phyloP scores from a whole-genome alignment of 2,329 filamentous ascomycete species.

The Trichocomaceae sp. region DNA sequence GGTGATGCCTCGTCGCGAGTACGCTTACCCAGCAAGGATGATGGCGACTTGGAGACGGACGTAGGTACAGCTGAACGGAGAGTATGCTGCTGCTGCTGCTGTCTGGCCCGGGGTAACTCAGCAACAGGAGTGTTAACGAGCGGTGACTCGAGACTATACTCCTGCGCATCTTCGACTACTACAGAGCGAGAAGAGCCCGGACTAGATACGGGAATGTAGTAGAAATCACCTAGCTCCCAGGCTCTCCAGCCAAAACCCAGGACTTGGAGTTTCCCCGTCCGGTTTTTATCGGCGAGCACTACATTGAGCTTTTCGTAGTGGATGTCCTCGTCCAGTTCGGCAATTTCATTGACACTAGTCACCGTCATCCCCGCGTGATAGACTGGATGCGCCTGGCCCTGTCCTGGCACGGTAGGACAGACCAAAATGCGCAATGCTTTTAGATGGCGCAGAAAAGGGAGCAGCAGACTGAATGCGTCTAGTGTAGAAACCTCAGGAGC shows the following conservation, averaged over 20 bases:
- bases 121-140: too few relatives aligned
- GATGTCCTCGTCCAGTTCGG: slow-evolving; percentile 32
- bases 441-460: slow-evolving; percentile 37
- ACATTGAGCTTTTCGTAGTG: slow-evolving; percentile 27
- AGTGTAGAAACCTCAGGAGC: slow-evolving; percentile 39
- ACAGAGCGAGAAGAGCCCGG: not conserved
- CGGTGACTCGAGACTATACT: not conserved
- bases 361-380: not conserved
- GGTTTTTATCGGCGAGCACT: slow-evolving; percentile 27
- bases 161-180: not conserved
- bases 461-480: slow-evolving; percentile 32
- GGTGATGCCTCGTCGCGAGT: slow-evolving; percentile 17
- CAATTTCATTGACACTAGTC: slow-evolving; percentile 23
- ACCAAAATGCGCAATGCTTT: slow-evolving; percentile 36
- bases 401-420: slow-evolving; percentile 17
- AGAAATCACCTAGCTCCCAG: slow-evolving; percentile 33
- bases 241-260: slow-evolving; percentile 35
- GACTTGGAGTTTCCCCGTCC: slow-evolving; percentile 28
- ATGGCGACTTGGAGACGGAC: slow-evolving; percentile 4
- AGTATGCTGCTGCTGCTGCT: not conserved
- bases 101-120: not conserved
- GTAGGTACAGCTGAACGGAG: not conserved
- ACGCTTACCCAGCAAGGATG: slow-evolving; percentile 23
- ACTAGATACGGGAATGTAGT: slow-evolving; percentile 22
- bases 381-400: not conserved